These are phyloP conservation scores for Penicillium odoratum DNA, from an alignment of 495 filamentous ascomycete genomes.

Conservation along the genomic window DNA sequence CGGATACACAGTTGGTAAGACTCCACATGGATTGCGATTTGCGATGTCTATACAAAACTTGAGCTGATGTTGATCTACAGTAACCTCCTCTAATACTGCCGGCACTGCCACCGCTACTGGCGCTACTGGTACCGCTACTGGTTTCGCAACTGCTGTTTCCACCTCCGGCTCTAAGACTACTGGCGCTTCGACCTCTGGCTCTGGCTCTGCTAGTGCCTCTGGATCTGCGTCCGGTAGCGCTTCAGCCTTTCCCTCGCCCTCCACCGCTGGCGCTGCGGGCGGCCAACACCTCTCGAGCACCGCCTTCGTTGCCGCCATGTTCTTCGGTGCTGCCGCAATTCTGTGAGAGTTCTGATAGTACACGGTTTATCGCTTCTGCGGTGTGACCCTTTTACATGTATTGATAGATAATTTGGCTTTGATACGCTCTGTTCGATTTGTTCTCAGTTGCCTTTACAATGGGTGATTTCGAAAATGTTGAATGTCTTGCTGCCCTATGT, in stretches of 20 bases:
- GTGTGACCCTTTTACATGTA: constrained; percentile 6
- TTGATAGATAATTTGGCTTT: constrained; percentile 18
- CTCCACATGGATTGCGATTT: neutral
- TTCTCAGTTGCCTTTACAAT: constrained; percentile 8
- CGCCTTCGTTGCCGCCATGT: constrained; percentile 39
- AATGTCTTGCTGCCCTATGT: constrained; percentile 20
- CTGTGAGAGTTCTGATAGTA: constrained; percentile 24
- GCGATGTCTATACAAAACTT: neutral
- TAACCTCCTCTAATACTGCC: constrained; percentile 1
- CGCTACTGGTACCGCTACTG: constrained; percentile 18
- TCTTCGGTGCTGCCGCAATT: constrained; percentile 40
- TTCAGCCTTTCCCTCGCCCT: constrained; percentile 18
- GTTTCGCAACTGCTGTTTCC: constrained; percentile 23
- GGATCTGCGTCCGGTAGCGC: constrained; percentile 15
- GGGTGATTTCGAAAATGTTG: constrained; percentile 12
- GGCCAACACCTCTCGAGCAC: constrained; percentile 37
- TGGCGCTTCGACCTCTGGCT: constrained; percentile 11
- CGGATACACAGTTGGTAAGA: constrained; percentile 41
- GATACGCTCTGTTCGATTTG: constrained; percentile 16
- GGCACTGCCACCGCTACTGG: constrained; percentile 18
- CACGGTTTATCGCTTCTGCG: neutral
- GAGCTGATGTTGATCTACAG: constrained; percentile 3
- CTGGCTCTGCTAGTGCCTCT: constrained; percentile 13
- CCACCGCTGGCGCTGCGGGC: constrained; percentile 16
- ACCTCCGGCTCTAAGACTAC: constrained; percentile 12